Evolutionary conservation across 2,329 filamentous ascomycete genomes (phyloP).

Genomic region (Fusarium torulosum): DNA sequence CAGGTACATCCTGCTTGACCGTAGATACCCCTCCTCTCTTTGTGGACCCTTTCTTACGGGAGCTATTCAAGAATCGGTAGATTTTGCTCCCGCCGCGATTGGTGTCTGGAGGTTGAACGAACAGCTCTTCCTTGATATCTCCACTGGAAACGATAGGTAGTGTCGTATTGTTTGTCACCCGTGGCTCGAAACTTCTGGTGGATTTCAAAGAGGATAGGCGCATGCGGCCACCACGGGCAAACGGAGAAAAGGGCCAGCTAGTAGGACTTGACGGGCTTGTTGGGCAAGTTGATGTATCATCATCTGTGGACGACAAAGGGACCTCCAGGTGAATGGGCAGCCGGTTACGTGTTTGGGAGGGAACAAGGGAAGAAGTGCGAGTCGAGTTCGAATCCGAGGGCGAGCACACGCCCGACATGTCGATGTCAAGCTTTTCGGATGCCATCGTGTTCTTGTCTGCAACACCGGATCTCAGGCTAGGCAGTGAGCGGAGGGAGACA

Average conservation of each 20-base stretch:
- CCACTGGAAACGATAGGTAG: conserved; percentile 22
- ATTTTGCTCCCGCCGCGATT: conserved; percentile 28
- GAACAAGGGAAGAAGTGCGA: conserved; percentile 34
- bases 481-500: conserved; percentile 67
- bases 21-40: conserved; percentile 31
- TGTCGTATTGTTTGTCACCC: conserved; percentile 16
- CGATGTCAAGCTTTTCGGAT: conserved; percentile 31
- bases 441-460: conserved; percentile 40
- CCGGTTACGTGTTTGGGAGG: conserved; percentile 33
- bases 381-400: conserved; percentile 39
- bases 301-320: conserved; percentile 29
- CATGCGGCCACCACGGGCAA: conserved; percentile 34
- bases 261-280: conserved; percentile 34
- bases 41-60: conserved; percentile 39
- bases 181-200: conserved; percentile 37
- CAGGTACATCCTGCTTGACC: conserved; percentile 45
- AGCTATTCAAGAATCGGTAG: conserved; percentile 34
- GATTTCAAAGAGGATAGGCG: conserved; percentile 40
- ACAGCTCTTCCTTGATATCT: conserved; percentile 1
- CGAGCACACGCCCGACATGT: conserved; percentile 27
- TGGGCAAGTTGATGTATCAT: conserved; percentile 37
- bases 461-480: conserved; percentile 47
- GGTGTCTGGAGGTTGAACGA: background rate
- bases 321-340: conserved; percentile 41
- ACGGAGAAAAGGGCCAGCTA: conserved; percentile 35